Evolutionary conservation across 2,329 filamentous ascomycete genomes (phyloP), one percentile per base, ranked within the genome.

Genomic region (Ascochyta clinopodiicola): DNA sequence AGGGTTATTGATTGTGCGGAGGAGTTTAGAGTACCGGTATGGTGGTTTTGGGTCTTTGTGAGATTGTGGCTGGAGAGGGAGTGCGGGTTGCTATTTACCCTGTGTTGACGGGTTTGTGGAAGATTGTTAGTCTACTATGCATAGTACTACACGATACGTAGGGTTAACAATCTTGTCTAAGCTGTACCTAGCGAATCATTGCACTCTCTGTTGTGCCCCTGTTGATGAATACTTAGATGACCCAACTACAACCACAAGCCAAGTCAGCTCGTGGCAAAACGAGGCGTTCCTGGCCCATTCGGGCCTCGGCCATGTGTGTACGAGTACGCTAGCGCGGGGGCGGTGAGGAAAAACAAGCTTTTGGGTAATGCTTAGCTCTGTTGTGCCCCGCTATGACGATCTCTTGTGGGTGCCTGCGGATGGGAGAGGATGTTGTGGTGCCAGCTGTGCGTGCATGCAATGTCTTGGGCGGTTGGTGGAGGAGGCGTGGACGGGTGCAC

Each of bases 281-380:
- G 17, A 17, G 19, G 29, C 24, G 44, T 54, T 39, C 39, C 51
- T 54, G 44, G 39, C 21, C 44, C 32, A 37, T 50, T 7, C 3
- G 17, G n/a, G 37, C 31, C 44, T 25, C 24, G 50, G 25, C 6
- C 22, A 24, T 6, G 4, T 24, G 22, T 24, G 22, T 24, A 4
- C 6, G 22, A 4, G 10, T 4, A n/a, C 34, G 27, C 22, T 10
- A 10, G n/a, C 15, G 17, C 6, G 19, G 21, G 40, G 46, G 51
- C 57, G 59, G 63, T 64, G 56, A 51, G 40, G 22, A 19, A 10
- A 59, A 52, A 62, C 56, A 67, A 67, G 64, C 64, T 63, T 66
- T 53, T 24, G 51, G 44, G 44, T 50, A 57, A 63, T 44, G 60
- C 62, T 65, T 67, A 59, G 59, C 56, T 24, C 10, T 24, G 34